A percentile compares a stretch with the other conserved stretches of the same genome.
Evolutionary conservation across 2,329 filamentous ascomycete species (phyloP).

Genomic region (Alternaria atra): DNA sequence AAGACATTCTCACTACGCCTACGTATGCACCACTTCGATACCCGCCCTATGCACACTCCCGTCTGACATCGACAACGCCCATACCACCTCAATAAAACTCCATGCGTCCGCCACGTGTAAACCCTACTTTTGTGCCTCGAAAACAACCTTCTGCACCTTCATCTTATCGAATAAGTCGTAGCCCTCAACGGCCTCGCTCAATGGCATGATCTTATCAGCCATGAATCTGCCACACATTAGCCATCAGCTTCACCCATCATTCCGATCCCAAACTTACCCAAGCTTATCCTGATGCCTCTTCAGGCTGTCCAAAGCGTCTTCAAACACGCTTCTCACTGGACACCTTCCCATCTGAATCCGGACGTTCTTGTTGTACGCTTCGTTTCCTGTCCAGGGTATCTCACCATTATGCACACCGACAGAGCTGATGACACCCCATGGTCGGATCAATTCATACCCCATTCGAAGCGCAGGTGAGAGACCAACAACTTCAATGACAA

Average conservation of each 20-base stretch:
- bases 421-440: constrained; percentile 59
- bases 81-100: constrained; percentile 6
- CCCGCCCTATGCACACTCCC: not conserved
- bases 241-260: not conserved
- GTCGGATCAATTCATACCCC: constrained; percentile 59
- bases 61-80: not conserved
- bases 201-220: constrained; percentile 62
- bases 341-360: constrained; percentile 61
- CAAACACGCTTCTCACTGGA: constrained; percentile 61
- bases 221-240: constrained; percentile 53
- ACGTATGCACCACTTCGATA: not conserved
- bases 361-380: constrained; percentile 62
- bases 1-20: not conserved
- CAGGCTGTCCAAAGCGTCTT: constrained; percentile 56
- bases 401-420: constrained; percentile 61
- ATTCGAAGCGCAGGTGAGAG: constrained; percentile 58
- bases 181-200: constrained; percentile 61
- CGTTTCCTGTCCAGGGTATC: constrained; percentile 59
- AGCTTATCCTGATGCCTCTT: constrained; percentile 60
- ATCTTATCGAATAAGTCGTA: constrained; percentile 64
- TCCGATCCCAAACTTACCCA: constrained; percentile 41
- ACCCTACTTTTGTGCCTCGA: constrained; percentile 54
- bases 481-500: constrained; percentile 70
- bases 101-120: not conserved
- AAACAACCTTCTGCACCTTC: constrained; percentile 63